These are phyloP conservation scores for Aspergillus ochraceoroseus DNA, from an alignment of 2,329 filamentous ascomycete genomes.

Conservation along the genomic window DNA sequence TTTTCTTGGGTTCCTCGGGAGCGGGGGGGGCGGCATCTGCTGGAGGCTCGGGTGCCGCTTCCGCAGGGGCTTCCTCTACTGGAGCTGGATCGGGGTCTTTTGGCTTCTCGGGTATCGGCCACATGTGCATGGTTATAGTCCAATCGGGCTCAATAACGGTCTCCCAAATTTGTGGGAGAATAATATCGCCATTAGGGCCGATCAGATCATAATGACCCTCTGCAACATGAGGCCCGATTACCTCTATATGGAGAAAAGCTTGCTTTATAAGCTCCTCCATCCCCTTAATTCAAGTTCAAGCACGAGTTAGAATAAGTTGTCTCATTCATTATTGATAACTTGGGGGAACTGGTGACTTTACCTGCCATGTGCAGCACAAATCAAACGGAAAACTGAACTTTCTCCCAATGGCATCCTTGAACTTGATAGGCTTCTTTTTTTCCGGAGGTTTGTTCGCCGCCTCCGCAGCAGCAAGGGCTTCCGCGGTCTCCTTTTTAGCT, in stretches of 20 bases:
- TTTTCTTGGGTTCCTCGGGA: constrained; percentile 32
- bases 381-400: constrained; percentile 92
- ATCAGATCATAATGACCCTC: constrained; percentile 76
- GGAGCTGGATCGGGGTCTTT: constrained; percentile 38
- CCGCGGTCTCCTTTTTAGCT: constrained; percentile 35
- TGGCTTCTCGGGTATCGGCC: constrained; percentile 55
- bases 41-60: constrained; percentile 6
- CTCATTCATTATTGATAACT: not conserved
- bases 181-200: constrained; percentile 74
- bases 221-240: constrained; percentile 69
- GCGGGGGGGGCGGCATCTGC: constrained; percentile 8
- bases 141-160: constrained; percentile 74
- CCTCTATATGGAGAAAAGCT: constrained; percentile 73
- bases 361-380: constrained; percentile 76
- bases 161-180: constrained; percentile 76
- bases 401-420: constrained; percentile 84
- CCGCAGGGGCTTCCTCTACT: constrained; percentile 22
- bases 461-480: constrained; percentile 35
- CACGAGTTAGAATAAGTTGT: constrained; percentile 8
- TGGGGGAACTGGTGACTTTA: constrained; percentile 46
- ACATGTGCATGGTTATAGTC: constrained; percentile 64
- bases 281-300: constrained; percentile 49
- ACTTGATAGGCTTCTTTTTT: constrained; percentile 70
- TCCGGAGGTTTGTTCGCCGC: constrained; percentile 43
- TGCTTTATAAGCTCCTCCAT: constrained; percentile 85